Evolutionary conservation across 164 flowering plant genomes (phyloP).

Genomic region (Berberis vulgaris): DNA sequence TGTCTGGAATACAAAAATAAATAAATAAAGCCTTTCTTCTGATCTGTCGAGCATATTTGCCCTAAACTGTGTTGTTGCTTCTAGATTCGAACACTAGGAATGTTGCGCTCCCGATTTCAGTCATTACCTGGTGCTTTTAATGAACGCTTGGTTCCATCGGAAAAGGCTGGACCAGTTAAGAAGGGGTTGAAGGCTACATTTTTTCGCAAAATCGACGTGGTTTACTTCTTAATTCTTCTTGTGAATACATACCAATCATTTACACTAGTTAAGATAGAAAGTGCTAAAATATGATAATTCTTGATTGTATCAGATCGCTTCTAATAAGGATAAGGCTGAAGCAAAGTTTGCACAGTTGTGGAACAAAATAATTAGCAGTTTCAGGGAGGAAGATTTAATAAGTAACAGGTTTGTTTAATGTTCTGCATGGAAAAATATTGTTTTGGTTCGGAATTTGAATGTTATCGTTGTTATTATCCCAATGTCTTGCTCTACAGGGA

Average conservation of each 20-base stretch:
- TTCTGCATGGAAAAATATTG: not conserved
- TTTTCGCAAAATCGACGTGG: slow-evolving; percentile 56
- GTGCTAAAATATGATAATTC: not conserved
- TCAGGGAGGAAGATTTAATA: slow-evolving; percentile 92
- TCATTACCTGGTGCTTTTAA: slow-evolving; percentile 94
- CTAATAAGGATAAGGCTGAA: slow-evolving; percentile 52
- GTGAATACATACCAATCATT: not conserved
- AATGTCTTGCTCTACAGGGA: too few relatives aligned
- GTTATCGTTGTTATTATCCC: not conserved
- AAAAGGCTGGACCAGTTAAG: slow-evolving; percentile 38
- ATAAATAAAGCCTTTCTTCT: not conserved
- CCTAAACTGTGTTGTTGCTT: slow-evolving; percentile 4
- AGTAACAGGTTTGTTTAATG: slow-evolving; percentile 43
- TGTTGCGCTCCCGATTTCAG: slow-evolving; percentile 83
- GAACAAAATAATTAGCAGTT: slow-evolving; percentile 83
- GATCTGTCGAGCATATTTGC: not conserved
- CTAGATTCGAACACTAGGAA: slow-evolving; percentile 90
- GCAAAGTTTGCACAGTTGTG: slow-evolving; percentile 94
- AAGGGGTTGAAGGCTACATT: slow-evolving; percentile 72
- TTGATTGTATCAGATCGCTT: slow-evolving; percentile 30
- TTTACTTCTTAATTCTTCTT: slow-evolving; percentile 5
- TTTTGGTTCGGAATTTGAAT: not conserved
- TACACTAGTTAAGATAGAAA: not conserved
- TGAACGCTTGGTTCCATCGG: slow-evolving; percentile 66
- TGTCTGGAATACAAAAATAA: too few relatives aligned